Evolutionary conservation across 345 rosid genomes (phyloP), one percentile per base, ranked within the genome.

Genomic region (Theobroma cacao): DNA sequence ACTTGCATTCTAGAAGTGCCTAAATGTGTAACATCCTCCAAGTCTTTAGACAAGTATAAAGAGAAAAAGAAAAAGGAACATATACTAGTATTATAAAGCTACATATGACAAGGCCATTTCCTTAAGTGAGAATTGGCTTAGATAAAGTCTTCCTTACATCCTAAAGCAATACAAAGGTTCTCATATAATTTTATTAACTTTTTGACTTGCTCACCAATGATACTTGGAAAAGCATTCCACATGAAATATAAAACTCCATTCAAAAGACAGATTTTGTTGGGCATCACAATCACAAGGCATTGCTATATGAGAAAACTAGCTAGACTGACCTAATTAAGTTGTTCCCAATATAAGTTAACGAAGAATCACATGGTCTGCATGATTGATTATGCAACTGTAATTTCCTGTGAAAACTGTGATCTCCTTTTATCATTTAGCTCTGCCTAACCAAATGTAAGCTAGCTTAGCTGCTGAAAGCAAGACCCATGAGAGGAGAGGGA

Each of bases 151-250:
- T n/a, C 20, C 28, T 36, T 11, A 5, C 67, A 63, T 14, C 34
- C 22, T 47, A 62, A 72, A 65, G 78, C 48, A 43, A 45, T 74
- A 48, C 33, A 79, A 40, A 45, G 61, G 71, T 67, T 56, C 22
- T 47, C 67, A 24, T 66, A 66, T 67, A 53, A 55, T 58, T 61
- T 48, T 13, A 22, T 0, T 26, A 55, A 48, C 76, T 48, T 75
- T 80, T 75, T 75, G 71, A 80, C 75, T 68, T 72, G 26, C 60
- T 14, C 13, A 24, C 72, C 78, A 63, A 78, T 73, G 34, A 71
- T 64, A 52, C 26, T 33, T 36, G 40, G 53, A 75, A 59, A 80
- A 53, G 61, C 59, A 69, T 60, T 41, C 68, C 74, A 79, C 48
- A 53, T 1, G 33, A 22, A 70, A 71, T 34, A 69, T 53, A 60